phyloP scores from a whole-genome alignment of 805 yeast genomes.

The Metschnikowia drakensbergensis region DNA sequence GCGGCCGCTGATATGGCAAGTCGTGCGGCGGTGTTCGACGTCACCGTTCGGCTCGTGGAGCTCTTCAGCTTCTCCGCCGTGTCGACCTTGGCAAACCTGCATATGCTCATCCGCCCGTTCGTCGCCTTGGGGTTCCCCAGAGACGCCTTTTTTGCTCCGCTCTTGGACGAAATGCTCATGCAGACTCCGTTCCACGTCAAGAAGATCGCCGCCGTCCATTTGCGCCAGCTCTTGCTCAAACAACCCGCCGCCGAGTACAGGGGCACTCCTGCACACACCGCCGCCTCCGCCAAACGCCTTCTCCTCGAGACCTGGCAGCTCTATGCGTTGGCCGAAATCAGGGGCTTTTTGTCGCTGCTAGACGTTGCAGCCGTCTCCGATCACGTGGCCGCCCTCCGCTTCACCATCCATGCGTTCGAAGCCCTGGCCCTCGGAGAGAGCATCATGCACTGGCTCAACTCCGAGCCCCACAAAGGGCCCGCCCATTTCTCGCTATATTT shows the following conservation, averaged over 20 bases:
- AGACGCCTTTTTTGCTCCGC: constrained; percentile 25
- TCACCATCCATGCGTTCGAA: background rate
- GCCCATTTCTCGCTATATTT: background rate
- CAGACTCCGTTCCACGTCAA: constrained; percentile 34
- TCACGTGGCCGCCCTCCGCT: background rate
- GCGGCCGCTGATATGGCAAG: too few species aligned
- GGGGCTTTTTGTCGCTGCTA: background rate
- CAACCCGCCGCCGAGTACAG: background rate
- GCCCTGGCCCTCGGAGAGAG: constrained; percentile 8
- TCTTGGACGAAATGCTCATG: constrained; percentile 30
- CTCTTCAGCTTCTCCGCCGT: constrained; percentile 45
- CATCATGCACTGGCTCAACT: constrained; percentile 11
- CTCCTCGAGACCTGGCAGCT: background rate
- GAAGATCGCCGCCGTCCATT: constrained; percentile 38
- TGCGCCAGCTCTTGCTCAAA: constrained; percentile 14
- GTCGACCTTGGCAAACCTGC: constrained; percentile 20
- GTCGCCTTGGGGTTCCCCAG: constrained; percentile 24
- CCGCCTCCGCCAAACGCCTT: background rate
- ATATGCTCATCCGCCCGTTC: constrained; percentile 17
- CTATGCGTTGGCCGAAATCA: constrained; percentile 10
- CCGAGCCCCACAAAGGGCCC: background rate
- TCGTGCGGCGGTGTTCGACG: constrained; percentile 4
- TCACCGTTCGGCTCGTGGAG: constrained; percentile 49
- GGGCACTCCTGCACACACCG: background rate
- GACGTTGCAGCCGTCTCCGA: background rate